phyloP scores from a whole-genome alignment of 257 asterid genomes.

The Solanum corneliomulleri region DNA sequence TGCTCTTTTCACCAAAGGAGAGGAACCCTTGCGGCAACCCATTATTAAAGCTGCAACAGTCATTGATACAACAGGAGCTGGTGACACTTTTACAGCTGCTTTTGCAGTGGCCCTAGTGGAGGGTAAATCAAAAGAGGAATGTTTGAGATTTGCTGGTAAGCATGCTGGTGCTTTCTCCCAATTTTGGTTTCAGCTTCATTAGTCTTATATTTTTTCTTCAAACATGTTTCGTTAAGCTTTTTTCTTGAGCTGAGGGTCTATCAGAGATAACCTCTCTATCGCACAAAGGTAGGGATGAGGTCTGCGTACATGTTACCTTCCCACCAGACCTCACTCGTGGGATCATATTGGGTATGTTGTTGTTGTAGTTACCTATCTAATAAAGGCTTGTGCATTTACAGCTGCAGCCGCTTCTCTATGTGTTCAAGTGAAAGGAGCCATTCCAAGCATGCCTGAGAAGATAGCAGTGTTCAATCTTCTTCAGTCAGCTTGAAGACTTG shows the following conservation, averaged over 20 bases:
- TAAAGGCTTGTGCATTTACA: slow-evolving; percentile 16
- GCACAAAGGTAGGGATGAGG: neutral
- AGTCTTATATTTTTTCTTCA: neutral
- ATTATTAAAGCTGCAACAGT: slow-evolving; percentile 70
- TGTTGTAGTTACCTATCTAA: neutral
- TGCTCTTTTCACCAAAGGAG: slow-evolving; percentile 64
- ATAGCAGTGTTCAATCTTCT: slow-evolving; percentile 62
- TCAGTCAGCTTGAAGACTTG: slow-evolving; percentile 34
- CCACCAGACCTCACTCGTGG: neutral
- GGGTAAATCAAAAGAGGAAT: slow-evolving; percentile 63
- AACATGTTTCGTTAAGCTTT: neutral
- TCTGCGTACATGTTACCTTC: neutral
- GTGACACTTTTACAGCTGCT: slow-evolving; percentile 95
- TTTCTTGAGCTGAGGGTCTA: neutral
- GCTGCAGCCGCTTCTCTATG: slow-evolving; percentile 98
- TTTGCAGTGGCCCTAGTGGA: slow-evolving; percentile 91
- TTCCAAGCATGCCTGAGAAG: slow-evolving; percentile 94
- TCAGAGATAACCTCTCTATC: neutral
- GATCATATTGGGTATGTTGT: neutral
- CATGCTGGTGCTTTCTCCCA: neutral
- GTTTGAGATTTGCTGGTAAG: slow-evolving; percentile 80
- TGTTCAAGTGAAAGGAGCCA: slow-evolving; percentile 96
- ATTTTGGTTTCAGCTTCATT: neutral
- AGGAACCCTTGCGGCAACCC: slow-evolving; percentile 61
- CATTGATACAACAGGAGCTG: slow-evolving; percentile 93